phyloP scores from a whole-genome alignment of 768 basidiomycete species.

The Tulasnella sp. region DNA sequence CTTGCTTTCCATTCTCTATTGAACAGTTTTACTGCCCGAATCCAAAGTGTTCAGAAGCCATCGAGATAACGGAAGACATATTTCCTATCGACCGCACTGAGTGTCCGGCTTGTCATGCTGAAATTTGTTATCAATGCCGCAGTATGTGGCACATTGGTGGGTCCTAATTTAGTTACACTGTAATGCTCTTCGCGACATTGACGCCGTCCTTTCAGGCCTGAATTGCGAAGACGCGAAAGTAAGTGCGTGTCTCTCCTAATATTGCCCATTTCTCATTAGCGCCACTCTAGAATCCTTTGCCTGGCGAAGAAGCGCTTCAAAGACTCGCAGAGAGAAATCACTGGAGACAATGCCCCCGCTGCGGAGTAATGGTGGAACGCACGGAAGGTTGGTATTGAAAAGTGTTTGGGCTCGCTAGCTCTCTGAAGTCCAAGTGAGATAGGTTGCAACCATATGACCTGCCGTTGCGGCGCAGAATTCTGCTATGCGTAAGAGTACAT shows the following conservation, averaged over 20 bases:
- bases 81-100: too few species aligned
- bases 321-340: constrained; percentile 1
- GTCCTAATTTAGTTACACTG: too few species aligned
- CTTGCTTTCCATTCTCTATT: too few species aligned
- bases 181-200: too few species aligned
- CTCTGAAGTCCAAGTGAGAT: not conserved
- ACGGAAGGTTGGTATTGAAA: constrained; percentile 13
- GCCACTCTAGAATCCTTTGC: not conserved
- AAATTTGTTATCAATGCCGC: too few species aligned
- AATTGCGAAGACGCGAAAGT: constrained; percentile 22
- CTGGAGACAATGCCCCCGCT: constrained; percentile 27
- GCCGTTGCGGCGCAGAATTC: constrained; percentile 22
- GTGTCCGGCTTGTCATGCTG: too few species aligned
- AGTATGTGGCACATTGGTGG: too few species aligned
- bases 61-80: too few species aligned
- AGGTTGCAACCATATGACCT: constrained; percentile 29
- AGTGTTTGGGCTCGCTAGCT: not conserved
- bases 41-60: too few species aligned
- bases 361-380: constrained; percentile 21
- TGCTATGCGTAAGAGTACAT: constrained; percentile 8
- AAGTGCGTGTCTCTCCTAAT: not conserved
- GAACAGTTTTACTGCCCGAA: too few species aligned
- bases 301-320: not conserved
- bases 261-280: not conserved
- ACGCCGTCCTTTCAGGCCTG: not conserved